A percentile compares a stretch with the other conserved stretches of the same genome.
Evolutionary conservation across 202 grass and related monocot genomes (phyloP).

Genomic region (Bolboschoenoplectus hybrid): DNA sequence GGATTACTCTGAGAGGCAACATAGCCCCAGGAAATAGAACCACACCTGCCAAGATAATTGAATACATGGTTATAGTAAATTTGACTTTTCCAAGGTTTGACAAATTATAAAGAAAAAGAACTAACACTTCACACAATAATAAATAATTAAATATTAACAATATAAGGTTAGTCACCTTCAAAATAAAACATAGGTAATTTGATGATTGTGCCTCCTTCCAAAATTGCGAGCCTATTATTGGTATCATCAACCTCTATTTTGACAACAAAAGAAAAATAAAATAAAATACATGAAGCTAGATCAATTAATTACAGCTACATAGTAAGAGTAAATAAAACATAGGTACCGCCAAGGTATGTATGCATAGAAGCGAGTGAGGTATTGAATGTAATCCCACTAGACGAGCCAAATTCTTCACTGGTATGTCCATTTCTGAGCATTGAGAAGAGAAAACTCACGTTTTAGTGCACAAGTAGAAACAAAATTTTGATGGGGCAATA

Average conservation of each 20-base stretch:
- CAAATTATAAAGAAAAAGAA: slow-evolving; percentile 10
- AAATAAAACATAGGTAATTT: slow-evolving; percentile 88
- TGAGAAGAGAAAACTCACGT: slow-evolving; percentile 32
- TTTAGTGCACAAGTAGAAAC: not conserved
- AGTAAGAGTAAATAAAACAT: slow-evolving; percentile 20
- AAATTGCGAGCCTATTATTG: slow-evolving; percentile 53
- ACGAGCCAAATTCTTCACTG: slow-evolving; percentile 42
- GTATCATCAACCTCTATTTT: slow-evolving; percentile 87
- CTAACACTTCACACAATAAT: slow-evolving; percentile 23
- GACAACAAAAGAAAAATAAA: slow-evolving; percentile 34
- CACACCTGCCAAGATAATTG: slow-evolving; percentile 57
- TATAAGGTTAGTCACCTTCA: slow-evolving; percentile 58
- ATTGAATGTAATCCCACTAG: slow-evolving; percentile 55
- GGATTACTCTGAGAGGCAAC: slow-evolving; percentile 80
- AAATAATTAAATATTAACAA: slow-evolving; percentile 21
- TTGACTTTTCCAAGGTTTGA: slow-evolving; percentile 31
- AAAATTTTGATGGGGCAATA: not conserved
- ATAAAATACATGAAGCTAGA: slow-evolving; percentile 20
- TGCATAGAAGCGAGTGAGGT: slow-evolving; percentile 69
- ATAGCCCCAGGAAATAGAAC: slow-evolving; percentile 96
- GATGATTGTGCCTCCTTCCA: slow-evolving; percentile 66
- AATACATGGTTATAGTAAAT: slow-evolving; percentile 33
- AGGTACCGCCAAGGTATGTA: slow-evolving; percentile 84
- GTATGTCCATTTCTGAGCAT: slow-evolving; percentile 42
- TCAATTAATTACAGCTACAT: not conserved